Evolutionary conservation across 2,329 filamentous ascomycete genomes (phyloP).

Genomic region (Beauveria scarabaeidicola): DNA sequence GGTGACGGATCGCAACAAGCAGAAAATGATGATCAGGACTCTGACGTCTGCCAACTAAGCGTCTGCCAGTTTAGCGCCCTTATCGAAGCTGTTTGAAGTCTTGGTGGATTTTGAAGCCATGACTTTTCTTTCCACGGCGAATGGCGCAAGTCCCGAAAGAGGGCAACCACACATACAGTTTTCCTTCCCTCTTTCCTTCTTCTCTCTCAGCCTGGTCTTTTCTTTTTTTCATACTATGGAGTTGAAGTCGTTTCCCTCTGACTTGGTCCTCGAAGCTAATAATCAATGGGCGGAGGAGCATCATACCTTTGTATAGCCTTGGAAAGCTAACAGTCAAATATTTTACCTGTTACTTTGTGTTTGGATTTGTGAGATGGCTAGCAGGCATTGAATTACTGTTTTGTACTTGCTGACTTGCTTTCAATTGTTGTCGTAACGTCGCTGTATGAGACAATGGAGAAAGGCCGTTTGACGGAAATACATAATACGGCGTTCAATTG

Average conservation of each 20-base stretch:
- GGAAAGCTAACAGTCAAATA: conserved; percentile 1
- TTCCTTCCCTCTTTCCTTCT: not conserved
- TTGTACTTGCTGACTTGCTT: conserved; percentile 1
- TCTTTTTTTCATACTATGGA: not conserved
- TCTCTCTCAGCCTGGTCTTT: not conserved
- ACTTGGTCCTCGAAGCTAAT: not conserved
- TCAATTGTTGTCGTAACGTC: not conserved
- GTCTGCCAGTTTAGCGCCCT: not conserved
- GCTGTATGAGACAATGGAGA: conserved; percentile 1
- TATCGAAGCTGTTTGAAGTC: not conserved
- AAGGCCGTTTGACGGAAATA: not conserved
- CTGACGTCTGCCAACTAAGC: conserved; percentile 38
- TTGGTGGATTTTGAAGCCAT: not conserved
- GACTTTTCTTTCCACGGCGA: not conserved
- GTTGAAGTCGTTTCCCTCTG: not conserved
- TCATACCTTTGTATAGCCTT: not conserved
- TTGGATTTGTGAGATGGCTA: conserved; percentile 7
- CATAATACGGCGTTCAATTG: not conserved
- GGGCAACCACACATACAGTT: not conserved
- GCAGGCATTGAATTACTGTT: not conserved
- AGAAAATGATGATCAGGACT: conserved; percentile 66
- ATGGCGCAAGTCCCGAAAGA: not conserved
- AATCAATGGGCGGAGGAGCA: conserved; percentile 3
- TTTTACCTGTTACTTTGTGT: conserved; percentile 11
- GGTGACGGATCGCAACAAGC: conserved; percentile 57